A percentile compares a stretch with the other conserved stretches of the same genome.
These are phyloP conservation scores for Harringtonia lauricola DNA, from an alignment of 2,329 filamentous ascomycete genomes.

Conservation along the genomic window DNA sequence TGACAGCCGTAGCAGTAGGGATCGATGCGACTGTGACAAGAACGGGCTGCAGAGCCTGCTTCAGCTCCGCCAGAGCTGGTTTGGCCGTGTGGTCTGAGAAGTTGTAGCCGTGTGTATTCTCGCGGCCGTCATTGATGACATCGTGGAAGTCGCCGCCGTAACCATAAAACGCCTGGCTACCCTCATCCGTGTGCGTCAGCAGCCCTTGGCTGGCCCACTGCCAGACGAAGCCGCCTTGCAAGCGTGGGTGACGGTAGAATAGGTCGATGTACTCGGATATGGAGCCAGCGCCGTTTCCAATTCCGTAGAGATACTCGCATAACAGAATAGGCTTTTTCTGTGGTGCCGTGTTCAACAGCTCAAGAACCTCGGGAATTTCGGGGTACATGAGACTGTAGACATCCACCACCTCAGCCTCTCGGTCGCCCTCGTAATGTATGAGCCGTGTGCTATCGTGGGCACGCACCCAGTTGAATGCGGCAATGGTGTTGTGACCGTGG, in stretches of 20 bases:
- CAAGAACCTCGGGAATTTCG: constrained; percentile 36
- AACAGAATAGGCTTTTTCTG: constrained; percentile 48
- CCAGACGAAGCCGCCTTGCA: constrained; percentile 60
- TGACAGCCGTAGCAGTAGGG: too few species aligned
- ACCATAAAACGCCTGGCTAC: constrained; percentile 36
- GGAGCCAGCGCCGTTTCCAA: constrained; percentile 64
- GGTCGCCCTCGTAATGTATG: constrained; percentile 58
- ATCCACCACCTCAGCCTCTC: constrained; percentile 46
- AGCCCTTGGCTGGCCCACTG: constrained; percentile 55
- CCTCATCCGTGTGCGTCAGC: constrained; percentile 29
- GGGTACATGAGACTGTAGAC: constrained; percentile 62
- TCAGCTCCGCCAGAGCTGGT: constrained; percentile 45
- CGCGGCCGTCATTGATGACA: constrained; percentile 45
- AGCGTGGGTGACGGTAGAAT: constrained; percentile 47
- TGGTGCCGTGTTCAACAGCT: constrained; percentile 31
- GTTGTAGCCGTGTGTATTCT: too few species aligned
- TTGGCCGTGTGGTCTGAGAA: constrained; percentile 41
- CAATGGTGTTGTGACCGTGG: constrained; percentile 55
- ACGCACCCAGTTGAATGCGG: constrained; percentile 56
- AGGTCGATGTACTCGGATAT: constrained; percentile 56
- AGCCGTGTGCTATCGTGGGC: constrained; percentile 44
- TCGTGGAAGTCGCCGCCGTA: constrained; percentile 55
- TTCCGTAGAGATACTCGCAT: constrained; percentile 50
- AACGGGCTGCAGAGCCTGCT: constrained; percentile 49
- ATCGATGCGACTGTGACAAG: too few species aligned